Conservation (phyloP, 179 eudicot genomes). For the Beta macrorhiza region DNA sequence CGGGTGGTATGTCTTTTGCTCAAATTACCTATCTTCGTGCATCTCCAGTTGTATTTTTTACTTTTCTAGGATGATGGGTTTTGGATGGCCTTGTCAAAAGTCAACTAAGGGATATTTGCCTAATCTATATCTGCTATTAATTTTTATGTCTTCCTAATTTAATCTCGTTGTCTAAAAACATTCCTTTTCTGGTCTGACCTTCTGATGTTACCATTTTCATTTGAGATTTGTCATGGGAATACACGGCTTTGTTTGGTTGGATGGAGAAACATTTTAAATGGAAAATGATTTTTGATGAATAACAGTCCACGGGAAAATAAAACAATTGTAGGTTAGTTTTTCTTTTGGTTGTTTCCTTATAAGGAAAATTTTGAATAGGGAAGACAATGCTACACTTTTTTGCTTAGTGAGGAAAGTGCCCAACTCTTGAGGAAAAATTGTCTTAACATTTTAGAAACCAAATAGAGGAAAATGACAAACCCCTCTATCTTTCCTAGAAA, state of each 20-base stretch:
- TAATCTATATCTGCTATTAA: too few relatives aligned
- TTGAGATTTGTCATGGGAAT: neutral
- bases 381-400: neutral
- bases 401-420: too few relatives aligned
- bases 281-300: too few relatives aligned
- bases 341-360: too few relatives aligned
- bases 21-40: neutral
- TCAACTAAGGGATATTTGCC: neutral
- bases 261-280: too few relatives aligned
- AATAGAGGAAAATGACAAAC: neutral
- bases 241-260: neutral
- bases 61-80: neutral
- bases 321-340: too few relatives aligned
- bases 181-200: neutral
- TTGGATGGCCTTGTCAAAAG: neutral
- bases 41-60: neutral
- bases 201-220: neutral
- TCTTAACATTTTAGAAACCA: too few relatives aligned
- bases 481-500: neutral
- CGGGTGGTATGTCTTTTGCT: conserved; percentile 44
- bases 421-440: too few relatives aligned
- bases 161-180: neutral
- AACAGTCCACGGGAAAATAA: too few relatives aligned
- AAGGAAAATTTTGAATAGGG: too few relatives aligned
- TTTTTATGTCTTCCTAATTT: too few relatives aligned